Evolutionary conservation across 805 yeast genomes (phyloP), one percentile per base, ranked within the genome.

Genomic region (Candida coquimbonensis): DNA sequence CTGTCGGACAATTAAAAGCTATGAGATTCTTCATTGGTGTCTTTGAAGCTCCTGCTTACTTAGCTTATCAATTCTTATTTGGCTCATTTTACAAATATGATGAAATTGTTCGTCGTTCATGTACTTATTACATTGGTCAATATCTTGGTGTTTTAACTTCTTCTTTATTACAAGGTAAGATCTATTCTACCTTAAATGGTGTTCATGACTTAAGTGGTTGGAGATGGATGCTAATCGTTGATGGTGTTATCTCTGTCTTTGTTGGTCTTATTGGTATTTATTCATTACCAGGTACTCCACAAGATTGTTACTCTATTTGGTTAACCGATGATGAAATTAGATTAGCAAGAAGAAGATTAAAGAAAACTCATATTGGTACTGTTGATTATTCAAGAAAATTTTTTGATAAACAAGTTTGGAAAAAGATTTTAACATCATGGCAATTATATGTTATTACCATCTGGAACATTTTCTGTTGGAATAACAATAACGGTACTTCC

Each of bases 171-270:
- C 80, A 79, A 53, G 77, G 82, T 16, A 75, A 81, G 11, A 52
- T 75, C 41, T 72, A 59, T 48, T 56, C 65, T 44, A 57, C 62
- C 29, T 56, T 77, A 51, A 64, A 67, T 43, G 77, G 75, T 42
- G 65, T 60, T 7, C 60, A 61, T 38, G 82, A 81, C 3, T 56
- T 73, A 26, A 68, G 71, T 7, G 75, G 80, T 19, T 81, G 87
- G 87, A 72, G 80, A 60, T 81, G 87, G 87, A 73, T 79, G 63
- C 78, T 77, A 54, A 71, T 81, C 42, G 70, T 81, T 45, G 86
- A 82, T 60, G 83, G 86, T 24, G 63, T 80, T 45, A 72, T 83
- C 41, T 38, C 49, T 77, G 83, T 6, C 6, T 42, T 38, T 27
- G 43, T 48, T 21, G 51, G 49, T 42, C 13, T 74, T 52, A 52